These are phyloP conservation scores for Fusarium algeriense DNA, from an alignment of 2,329 filamentous ascomycete species.

Conservation along the genomic window DNA sequence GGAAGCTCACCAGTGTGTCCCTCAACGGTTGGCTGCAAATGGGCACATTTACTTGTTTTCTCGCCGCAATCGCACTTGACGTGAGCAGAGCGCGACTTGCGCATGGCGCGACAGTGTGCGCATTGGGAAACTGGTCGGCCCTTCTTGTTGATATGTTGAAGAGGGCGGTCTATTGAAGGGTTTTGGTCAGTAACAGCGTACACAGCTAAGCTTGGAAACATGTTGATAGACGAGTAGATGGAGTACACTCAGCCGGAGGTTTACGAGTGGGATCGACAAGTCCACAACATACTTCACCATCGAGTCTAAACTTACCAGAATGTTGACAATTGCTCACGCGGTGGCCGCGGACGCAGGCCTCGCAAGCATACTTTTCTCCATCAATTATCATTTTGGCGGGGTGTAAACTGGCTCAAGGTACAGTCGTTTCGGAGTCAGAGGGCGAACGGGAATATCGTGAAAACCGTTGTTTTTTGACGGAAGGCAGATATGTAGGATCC, in stretches of 20 bases:
- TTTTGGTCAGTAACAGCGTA: slow-evolving; percentile 42
- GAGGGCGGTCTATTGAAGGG: slow-evolving; percentile 78
- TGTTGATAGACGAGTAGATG: not conserved
- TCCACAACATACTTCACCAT: not conserved
- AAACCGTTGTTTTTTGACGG: slow-evolving; percentile 13
- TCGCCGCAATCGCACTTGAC: slow-evolving; percentile 97
- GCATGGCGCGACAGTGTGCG: slow-evolving; percentile 93
- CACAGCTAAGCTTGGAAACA: not conserved
- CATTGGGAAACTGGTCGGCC: slow-evolving; percentile 98
- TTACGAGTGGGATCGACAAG: not conserved
- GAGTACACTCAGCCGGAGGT: not conserved
- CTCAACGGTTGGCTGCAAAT: slow-evolving; percentile 68
- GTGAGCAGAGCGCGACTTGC: slow-evolving; percentile 95
- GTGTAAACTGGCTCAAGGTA: slow-evolving; percentile 19
- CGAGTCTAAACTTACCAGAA: slow-evolving; percentile 73
- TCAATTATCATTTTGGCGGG: slow-evolving; percentile 78
- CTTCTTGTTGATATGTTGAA: slow-evolving; percentile 97
- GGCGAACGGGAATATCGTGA: slow-evolving; percentile 4
- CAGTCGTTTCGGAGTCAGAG: slow-evolving; percentile 19
- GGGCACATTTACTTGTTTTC: slow-evolving; percentile 80
- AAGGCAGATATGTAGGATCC: slow-evolving; percentile 14
- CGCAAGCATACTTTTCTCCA: slow-evolving; percentile 98
- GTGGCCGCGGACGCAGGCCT: slow-evolving; percentile 97
- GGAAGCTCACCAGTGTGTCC: slow-evolving; percentile 69
- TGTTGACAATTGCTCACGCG: slow-evolving; percentile 99